Evolutionary conservation across 108 stramenopile genomes (phyloP).

Genomic region (Heterococcus sp.): DNA sequence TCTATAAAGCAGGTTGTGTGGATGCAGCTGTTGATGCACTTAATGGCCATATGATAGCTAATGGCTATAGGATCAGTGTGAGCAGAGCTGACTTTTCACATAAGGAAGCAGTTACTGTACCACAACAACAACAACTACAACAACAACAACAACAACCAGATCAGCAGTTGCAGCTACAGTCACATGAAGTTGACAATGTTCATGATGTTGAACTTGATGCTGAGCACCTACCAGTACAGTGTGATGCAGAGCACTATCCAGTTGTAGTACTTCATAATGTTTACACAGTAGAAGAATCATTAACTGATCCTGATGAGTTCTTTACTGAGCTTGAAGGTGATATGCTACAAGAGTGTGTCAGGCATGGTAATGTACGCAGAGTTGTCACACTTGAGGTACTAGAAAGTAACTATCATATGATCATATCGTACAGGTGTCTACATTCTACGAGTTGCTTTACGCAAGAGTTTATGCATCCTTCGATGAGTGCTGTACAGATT

Average conservation of each 20-base stretch:
- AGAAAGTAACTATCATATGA: too few species aligned
- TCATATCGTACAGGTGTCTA: too few species aligned
- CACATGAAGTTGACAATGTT: too few species aligned
- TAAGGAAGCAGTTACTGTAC: neutral
- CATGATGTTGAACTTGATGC: neutral
- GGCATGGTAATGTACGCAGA: slow-evolving; percentile 27
- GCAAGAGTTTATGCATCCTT: too few species aligned
- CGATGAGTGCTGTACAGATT: too few species aligned
- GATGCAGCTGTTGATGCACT: slow-evolving; percentile 3
- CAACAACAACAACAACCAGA: too few species aligned
- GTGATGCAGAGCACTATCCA: slow-evolving; percentile 31
- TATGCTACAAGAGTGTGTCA: slow-evolving; percentile 43
- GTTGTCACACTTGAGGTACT: slow-evolving; percentile 29
- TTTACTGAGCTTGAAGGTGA: slow-evolving; percentile 39
- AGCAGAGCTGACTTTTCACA: neutral
- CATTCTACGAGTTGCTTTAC: too few species aligned
- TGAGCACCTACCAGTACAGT: slow-evolving; percentile 5
- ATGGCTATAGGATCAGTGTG: neutral
- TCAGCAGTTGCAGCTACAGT: too few species aligned
- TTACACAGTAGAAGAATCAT: slow-evolving; percentile 31
- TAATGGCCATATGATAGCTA: neutral
- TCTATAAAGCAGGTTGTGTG: slow-evolving; percentile 11
- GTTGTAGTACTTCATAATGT: slow-evolving; percentile 30
- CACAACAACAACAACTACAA: too few species aligned
- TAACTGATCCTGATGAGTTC: slow-evolving; percentile 21